These are phyloP conservation scores for Fusarium pilosicola DNA, from an alignment of 2,329 filamentous ascomycete genomes.

Conservation along the genomic window DNA sequence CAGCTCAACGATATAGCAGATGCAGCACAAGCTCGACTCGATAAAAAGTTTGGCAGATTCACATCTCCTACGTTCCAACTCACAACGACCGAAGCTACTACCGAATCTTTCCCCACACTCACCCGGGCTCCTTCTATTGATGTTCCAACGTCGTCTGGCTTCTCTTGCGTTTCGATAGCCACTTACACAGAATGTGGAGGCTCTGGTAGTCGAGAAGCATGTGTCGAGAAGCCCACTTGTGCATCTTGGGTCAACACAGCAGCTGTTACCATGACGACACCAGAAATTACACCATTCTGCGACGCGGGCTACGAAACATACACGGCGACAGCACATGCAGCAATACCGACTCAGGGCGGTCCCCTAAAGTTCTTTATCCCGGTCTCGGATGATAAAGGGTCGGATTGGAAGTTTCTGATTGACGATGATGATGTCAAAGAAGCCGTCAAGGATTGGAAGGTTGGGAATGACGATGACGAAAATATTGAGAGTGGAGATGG, in stretches of 20 bases:
- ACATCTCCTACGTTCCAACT: not conserved
- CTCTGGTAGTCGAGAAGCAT: not conserved
- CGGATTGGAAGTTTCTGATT: not conserved
- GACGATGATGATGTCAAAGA: not conserved
- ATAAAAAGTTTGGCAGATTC: not conserved
- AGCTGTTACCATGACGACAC: not conserved
- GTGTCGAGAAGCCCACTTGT: not conserved
- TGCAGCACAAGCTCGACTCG: not conserved
- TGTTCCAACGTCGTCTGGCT: not conserved
- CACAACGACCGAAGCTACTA: not conserved
- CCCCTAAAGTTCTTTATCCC: not conserved
- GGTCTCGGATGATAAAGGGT: not conserved
- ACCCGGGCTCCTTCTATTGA: not conserved
- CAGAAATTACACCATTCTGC: not conserved
- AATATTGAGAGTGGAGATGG: not conserved
- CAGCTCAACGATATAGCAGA: not conserved
- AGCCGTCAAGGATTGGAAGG: not conserved
- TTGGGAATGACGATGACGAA: not conserved
- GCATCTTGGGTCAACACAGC: not conserved
- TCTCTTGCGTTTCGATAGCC: not conserved
- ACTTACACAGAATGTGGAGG: not conserved
- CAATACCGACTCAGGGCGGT: not conserved
- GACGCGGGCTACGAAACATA: not conserved
- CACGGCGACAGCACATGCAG: not conserved
- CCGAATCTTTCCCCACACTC: not conserved